A percentile compares a stretch with the other conserved stretches of the same genome.
phyloP scores from a whole-genome alignment of 768 basidiomycete genomes.

The Glaciozyma antarctica region DNA sequence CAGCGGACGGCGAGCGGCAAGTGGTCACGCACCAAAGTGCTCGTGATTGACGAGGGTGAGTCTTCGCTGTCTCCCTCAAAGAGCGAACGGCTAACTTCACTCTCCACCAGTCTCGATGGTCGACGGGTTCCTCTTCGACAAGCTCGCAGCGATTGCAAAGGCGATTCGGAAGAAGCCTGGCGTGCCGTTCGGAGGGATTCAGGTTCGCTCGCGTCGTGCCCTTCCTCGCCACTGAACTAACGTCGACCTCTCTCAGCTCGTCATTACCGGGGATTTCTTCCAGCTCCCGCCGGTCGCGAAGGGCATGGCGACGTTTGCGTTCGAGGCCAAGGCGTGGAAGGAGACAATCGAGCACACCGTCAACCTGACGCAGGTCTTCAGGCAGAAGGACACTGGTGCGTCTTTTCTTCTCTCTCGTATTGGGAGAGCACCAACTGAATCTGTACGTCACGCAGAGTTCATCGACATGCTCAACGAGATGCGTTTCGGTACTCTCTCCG shows the following conservation, averaged over 20 bases:
- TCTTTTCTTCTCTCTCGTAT: background rate
- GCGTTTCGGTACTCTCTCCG: conserved; percentile 71
- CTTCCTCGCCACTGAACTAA: background rate
- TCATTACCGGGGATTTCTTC: conserved; percentile 96
- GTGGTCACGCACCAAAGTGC: conserved; percentile 75
- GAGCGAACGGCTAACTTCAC: background rate
- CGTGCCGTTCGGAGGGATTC: conserved; percentile 88
- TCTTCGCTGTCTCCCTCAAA: background rate
- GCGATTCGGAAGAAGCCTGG: conserved; percentile 40
- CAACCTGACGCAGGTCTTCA: conserved; percentile 89
- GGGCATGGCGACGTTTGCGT: conserved; percentile 72
- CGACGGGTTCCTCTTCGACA: conserved; percentile 70
- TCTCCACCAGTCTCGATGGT: conserved; percentile 79
- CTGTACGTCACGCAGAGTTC: conserved; percentile 43
- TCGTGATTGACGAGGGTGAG: conserved; percentile 80
- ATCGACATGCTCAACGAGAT: conserved; percentile 97
- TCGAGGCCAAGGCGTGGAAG: conserved; percentile 74
- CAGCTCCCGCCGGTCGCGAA: conserved; percentile 88
- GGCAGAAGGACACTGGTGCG: conserved; percentile 81
- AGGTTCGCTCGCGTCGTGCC: conserved; percentile 45
- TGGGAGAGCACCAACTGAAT: background rate
- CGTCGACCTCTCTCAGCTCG: conserved; percentile 47
- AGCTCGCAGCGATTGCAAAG: conserved; percentile 63
- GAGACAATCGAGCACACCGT: conserved; percentile 67
- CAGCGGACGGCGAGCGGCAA: conserved; percentile 72